Percentiles rank a stretch among this genome's conserved stretches.
phyloP scores from a whole-genome alignment of 768 basidiomycete species.

The Leccinum sublutescens region DNA sequence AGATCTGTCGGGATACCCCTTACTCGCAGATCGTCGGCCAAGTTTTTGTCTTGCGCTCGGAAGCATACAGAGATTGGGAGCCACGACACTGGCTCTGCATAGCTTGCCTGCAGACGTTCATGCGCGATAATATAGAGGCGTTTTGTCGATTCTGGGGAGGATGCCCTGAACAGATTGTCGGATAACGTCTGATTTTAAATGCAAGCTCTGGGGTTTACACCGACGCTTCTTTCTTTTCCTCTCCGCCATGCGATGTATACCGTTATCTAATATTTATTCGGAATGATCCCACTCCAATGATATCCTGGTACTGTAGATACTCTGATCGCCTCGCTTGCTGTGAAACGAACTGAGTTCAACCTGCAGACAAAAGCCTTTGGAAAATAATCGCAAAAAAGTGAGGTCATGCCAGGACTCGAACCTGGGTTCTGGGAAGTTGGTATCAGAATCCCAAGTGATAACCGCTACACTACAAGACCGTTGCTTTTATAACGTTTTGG shows the following conservation, averaged over 20 bases:
- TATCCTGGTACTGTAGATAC: background rate
- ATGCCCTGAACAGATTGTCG: background rate
- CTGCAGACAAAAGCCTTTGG: background rate
- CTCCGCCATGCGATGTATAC: background rate
- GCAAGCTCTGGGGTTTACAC: background rate
- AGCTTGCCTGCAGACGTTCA: slow-evolving; percentile 8
- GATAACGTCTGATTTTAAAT: background rate
- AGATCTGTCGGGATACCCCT: slow-evolving; percentile 7
- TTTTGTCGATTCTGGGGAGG: slow-evolving; percentile 2
- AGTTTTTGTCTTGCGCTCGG: slow-evolving; percentile 5
- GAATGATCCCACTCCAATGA: background rate
- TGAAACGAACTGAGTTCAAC: background rate
- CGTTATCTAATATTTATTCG: background rate
- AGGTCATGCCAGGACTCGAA: slow-evolving; percentile 16
- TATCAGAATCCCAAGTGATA: slow-evolving; percentile 17
- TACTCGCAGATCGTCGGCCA: slow-evolving; percentile 8
- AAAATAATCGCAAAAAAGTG: background rate
- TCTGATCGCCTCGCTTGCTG: background rate
- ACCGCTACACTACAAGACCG: slow-evolving; percentile 16
- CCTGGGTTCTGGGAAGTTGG: slow-evolving; percentile 12
- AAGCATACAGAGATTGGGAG: slow-evolving; percentile 7
- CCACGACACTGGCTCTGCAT: slow-evolving; percentile 14
- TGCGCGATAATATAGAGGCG: slow-evolving; percentile 10
- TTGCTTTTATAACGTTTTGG: background rate
- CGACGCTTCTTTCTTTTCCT: too few species aligned